These are phyloP conservation scores for Heimioporus retisporus DNA, from an alignment of 1,284 basidiomycete genomes.

Conservation along the genomic window DNA sequence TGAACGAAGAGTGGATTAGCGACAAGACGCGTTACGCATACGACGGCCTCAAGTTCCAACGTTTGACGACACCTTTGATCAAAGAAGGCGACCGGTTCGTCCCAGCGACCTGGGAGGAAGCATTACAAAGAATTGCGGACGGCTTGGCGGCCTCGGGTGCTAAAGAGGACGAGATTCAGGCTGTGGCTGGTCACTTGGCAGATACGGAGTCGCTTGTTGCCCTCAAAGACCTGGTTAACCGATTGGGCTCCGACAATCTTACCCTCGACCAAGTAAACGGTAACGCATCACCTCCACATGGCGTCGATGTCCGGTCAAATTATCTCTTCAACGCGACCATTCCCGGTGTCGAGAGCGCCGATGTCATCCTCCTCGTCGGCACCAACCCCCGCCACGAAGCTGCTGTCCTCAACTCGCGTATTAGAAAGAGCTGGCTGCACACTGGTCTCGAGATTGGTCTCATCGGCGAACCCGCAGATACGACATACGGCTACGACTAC, in stretches of 20 bases:
- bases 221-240: constrained; percentile 95
- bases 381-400: constrained; percentile 99
- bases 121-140: constrained; percentile 82
- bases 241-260: constrained; percentile 96
- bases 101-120: constrained; percentile 94
- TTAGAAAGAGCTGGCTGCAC: constrained; percentile 95
- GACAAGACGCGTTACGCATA: constrained; percentile 99
- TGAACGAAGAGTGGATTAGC: constrained; percentile 99
- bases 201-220: constrained; percentile 96
- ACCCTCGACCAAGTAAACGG: constrained; percentile 84
- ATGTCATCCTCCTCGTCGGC: constrained; percentile 94
- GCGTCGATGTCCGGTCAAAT: constrained; percentile 95
- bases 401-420: constrained; percentile 96
- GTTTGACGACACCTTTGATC: constrained; percentile 93
- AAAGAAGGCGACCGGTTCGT: constrained; percentile 96
- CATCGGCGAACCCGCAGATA: constrained; percentile 94
- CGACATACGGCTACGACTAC: constrained; percentile 95
- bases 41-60: constrained; percentile 97
- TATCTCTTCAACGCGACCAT: constrained; percentile 99
- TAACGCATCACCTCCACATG: constrained; percentile 74
- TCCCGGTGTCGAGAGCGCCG: constrained; percentile 92
- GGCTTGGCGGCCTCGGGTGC: constrained; percentile 89
- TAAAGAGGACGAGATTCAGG: constrained; percentile 96
- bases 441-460: constrained; percentile 88
- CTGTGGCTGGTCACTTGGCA: constrained; percentile 92